A percentile compares a stretch with the other conserved stretches of the same genome.
Evolutionary conservation across 1,284 basidiomycete genomes (phyloP).

Genomic region (Rhodotorula sp.): DNA sequence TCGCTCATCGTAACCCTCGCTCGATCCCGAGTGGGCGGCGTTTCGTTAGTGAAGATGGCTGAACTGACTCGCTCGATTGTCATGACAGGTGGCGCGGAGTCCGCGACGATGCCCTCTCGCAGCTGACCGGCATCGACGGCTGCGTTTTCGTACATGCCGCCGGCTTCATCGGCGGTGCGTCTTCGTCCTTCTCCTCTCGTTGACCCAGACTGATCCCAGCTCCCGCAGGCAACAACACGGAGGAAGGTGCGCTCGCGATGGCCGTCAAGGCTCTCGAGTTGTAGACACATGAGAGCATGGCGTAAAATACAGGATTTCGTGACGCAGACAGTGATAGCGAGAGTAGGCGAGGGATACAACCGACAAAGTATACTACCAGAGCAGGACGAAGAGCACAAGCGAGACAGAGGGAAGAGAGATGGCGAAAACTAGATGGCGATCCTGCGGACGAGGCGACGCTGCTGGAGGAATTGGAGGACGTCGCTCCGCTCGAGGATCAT

Average conservation of each 20-base stretch:
- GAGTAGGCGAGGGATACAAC: too few species aligned
- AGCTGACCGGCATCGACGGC: constrained; percentile 69
- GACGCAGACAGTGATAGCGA: too few species aligned
- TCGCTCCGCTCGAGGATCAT: constrained; percentile 95
- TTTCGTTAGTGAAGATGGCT: too few species aligned
- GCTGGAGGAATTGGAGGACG: constrained; percentile 75
- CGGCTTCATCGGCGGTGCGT: constrained; percentile 88
- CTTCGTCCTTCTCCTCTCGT: neutral
- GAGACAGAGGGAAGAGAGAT: neutral
- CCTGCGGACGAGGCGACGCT: constrained; percentile 41
- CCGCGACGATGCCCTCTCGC: constrained; percentile 75
- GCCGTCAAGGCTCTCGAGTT: constrained; percentile 62
- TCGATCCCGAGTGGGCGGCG: too few species aligned
- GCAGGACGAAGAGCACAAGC: neutral
- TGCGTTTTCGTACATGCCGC: constrained; percentile 91
- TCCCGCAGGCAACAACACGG: constrained; percentile 76
- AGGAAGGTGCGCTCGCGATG: constrained; percentile 79
- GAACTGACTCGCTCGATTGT: too few species aligned
- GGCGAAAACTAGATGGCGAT: constrained; percentile 34
- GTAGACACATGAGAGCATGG: constrained; percentile 2
- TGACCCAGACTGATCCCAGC: constrained; percentile 3
- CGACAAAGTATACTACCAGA: too few species aligned
- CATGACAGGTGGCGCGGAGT: constrained; percentile 75
- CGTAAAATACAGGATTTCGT: too few species aligned
- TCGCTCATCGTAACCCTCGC: neutral